Percentiles rank a stretch among this genome's conserved stretches.
Conservation (phyloP, 1,284 basidiomycete species). For the Puccinia polysora region DNA sequence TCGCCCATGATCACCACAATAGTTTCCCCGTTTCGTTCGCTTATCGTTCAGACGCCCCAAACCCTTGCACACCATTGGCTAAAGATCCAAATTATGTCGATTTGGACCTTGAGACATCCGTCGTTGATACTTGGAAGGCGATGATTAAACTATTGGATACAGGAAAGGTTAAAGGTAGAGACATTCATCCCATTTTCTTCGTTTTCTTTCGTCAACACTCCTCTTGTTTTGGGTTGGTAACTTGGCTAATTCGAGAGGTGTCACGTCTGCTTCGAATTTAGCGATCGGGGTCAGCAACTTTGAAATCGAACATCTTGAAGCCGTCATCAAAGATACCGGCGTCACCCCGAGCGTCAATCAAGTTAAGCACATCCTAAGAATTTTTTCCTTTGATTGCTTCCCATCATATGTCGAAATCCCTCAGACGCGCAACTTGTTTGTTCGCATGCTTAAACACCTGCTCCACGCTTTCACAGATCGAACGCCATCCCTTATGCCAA, state of each 20-base stretch:
- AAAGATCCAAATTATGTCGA: slow-evolving; percentile 46
- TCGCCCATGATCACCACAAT: no score
- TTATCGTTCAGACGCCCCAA: slow-evolving; percentile 36
- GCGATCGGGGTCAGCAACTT: slow-evolving; percentile 51
- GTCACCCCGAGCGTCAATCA: slow-evolving; percentile 53
- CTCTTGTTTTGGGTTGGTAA: no score
- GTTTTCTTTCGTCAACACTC: background rate
- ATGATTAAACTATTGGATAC: slow-evolving; percentile 50
- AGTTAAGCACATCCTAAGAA: no score
- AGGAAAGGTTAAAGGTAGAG: slow-evolving; percentile 52
- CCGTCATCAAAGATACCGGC: slow-evolving; percentile 51
- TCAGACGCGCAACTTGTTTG: background rate
- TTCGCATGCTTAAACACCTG: background rate
- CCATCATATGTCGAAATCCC: background rate
- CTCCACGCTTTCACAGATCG: slow-evolving; percentile 18
- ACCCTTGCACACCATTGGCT: slow-evolving; percentile 47
- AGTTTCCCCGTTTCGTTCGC: slow-evolving; percentile 51
- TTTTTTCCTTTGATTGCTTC: background rate
- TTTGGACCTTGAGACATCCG: slow-evolving; percentile 50
- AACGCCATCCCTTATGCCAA: slow-evolving; percentile 35
- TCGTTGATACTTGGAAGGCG: slow-evolving; percentile 53
- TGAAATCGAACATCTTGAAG: slow-evolving; percentile 50
- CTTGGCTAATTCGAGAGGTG: background rate
- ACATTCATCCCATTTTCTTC: background rate
- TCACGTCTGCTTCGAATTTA: background rate